A percentile compares a stretch with the other conserved stretches of the same genome.
Evolutionary conservation across 495 filamentous ascomycete genomes (phyloP).

Genomic region (Pyrenula aspistea): DNA sequence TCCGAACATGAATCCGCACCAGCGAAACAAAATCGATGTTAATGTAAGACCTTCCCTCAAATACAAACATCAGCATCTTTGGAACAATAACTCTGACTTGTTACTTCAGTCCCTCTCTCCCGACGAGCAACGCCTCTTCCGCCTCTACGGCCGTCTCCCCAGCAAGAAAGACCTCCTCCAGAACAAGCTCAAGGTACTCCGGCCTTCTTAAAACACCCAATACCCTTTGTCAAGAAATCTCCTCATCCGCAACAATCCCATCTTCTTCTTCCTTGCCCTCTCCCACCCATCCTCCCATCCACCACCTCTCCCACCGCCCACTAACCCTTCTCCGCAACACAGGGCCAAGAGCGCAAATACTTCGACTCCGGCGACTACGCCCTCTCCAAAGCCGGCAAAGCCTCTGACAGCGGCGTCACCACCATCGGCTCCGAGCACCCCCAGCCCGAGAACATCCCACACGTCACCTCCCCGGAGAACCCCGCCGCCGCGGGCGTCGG

Average conservation of each 20-base stretch:
- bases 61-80: slow-evolving; percentile 6
- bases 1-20: slow-evolving; percentile 81
- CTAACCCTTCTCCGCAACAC: slow-evolving; percentile 1
- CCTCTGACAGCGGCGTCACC: slow-evolving; percentile 85
- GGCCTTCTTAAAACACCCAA: not conserved
- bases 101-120: slow-evolving; percentile 60
- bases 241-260: not conserved
- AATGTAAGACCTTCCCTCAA: slow-evolving; percentile 49
- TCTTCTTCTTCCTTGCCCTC: not conserved
- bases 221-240: not conserved
- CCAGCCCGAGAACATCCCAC: slow-evolving; percentile 89
- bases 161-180: slow-evolving; percentile 92
- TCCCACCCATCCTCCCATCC: slow-evolving; percentile 1
- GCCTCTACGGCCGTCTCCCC: slow-evolving; percentile 92
- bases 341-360: slow-evolving; percentile 80
- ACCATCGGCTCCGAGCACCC: slow-evolving; percentile 90
- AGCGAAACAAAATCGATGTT: slow-evolving; percentile 94
- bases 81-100: too few relatives aligned
- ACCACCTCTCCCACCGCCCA: not conserved
- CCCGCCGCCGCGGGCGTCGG: slow-evolving; percentile 25
- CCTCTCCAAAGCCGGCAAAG: slow-evolving; percentile 95
- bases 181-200: slow-evolving; percentile 79
- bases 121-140: slow-evolving; percentile 91
- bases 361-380: slow-evolving; percentile 98
- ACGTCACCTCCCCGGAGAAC: slow-evolving; percentile 57